Conservation (phyloP, 805 yeast species). For the Dipodascus albidus region DNA sequence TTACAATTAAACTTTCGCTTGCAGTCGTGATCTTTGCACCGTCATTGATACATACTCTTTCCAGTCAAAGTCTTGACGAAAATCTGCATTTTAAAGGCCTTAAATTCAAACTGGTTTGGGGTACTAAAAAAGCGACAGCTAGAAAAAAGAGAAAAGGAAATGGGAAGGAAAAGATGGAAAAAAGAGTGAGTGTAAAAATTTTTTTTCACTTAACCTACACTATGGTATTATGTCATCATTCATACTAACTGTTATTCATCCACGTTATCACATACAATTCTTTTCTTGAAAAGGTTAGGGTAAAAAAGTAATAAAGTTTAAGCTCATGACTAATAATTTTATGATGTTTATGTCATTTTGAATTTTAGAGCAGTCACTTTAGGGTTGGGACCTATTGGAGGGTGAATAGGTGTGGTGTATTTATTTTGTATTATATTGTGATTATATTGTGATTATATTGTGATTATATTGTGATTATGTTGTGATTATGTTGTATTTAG, state of each 20-base stretch:
- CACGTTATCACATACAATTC: neutral
- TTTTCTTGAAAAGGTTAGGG: neutral
- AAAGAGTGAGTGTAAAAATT: neutral
- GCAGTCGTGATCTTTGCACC: too few relatives aligned
- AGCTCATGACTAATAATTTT: too few relatives aligned
- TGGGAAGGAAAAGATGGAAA: neutral
- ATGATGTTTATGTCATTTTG: neutral
- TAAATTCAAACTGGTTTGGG: constrained; percentile 1
- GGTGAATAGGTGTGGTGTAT: too few relatives aligned
- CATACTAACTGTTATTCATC: neutral
- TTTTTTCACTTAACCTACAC: neutral
- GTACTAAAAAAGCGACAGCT: constrained; percentile 1
- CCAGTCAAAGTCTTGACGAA: constrained; percentile 28
- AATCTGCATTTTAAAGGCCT: constrained; percentile 4
- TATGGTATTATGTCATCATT: neutral
- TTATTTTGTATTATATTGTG: too few relatives aligned
- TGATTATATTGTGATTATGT: too few relatives aligned
- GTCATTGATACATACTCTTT: constrained; percentile 18
- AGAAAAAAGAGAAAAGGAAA: neutral
- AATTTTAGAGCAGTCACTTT: neutral
- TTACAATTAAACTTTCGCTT: too few relatives aligned
- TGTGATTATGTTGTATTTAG: too few relatives aligned
- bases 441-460: too few relatives aligned
- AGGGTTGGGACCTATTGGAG: neutral
- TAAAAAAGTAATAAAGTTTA: too few relatives aligned